Base-by-base conservation (phyloP, 2,329 filamentous ascomycete species). In the Xylaria sp. region DNA sequence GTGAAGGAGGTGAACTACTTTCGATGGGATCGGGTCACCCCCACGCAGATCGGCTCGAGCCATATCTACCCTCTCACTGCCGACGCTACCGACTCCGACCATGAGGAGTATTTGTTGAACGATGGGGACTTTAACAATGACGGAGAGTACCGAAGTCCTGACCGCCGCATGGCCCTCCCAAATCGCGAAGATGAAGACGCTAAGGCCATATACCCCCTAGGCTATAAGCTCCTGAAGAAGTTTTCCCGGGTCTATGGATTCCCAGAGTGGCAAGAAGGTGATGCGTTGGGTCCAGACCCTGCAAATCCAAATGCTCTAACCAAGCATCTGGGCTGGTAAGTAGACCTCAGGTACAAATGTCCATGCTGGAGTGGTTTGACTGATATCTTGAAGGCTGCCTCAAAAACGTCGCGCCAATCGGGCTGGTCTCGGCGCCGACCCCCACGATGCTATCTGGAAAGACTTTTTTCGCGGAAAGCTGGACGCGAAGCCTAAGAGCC, bases 361-460 rank as follows among this genome's bases (percentile, higher is more conserved):
- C 1, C 9, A 10, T 42, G 8, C n/a, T 10, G 23, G 9, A 50
- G 8, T 46, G 8, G 10, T 18, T 42, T 3, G 5, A 19, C 10
- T 52, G 30, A 10, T 37, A 4, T 30, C 46, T 23, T 35, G 34
- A 16, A 63, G 59, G 61, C 51, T 63, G 19, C 55, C 58, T 1
- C 58, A 56, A 8, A 49, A 55, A 37, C 56, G 54, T 6, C 59
- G 59, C 5, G 44, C 3, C 9, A 3, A 19, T 5, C 54, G 55
- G 49, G 58, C 54, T 44, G 61, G 61, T n/a, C 52, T 63, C 30
- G 61, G 61, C 7, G 61, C 55, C 44, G 61, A 63, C 35, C 59
- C 59, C 2, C 53, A 57, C 18, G 61, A 63, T 9, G 48, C 18
- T 13, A 8, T 61, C 10, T 61, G 59, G 61, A 59, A 55, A 2